phyloP scores from a whole-genome alignment of 495 filamentous ascomycete species.

The Trichoderma asperelloides region DNA sequence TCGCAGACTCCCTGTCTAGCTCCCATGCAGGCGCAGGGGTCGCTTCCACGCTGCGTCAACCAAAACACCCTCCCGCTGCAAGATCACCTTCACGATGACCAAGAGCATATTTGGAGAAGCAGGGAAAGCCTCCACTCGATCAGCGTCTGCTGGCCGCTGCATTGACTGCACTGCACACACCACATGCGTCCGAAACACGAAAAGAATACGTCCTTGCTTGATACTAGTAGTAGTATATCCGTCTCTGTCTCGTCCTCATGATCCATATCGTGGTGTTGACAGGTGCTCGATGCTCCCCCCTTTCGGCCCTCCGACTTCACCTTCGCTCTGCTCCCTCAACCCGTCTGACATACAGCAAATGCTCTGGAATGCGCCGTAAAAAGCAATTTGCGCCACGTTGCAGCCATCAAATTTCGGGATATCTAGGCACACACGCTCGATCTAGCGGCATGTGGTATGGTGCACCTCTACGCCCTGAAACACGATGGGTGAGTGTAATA shows the following conservation, averaged over 20 bases:
- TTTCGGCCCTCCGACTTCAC: background rate
- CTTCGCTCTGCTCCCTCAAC: background rate
- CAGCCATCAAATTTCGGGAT: background rate
- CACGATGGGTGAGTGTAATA: background rate
- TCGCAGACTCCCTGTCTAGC: background rate
- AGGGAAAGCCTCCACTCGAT: background rate
- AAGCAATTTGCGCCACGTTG: background rate
- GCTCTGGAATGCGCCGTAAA: background rate
- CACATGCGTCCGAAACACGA: background rate
- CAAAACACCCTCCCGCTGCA: background rate
- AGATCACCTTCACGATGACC: background rate
- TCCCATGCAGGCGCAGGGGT: background rate
- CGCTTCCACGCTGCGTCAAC: background rate
- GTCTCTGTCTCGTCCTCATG: background rate
- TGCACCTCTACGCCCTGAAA: constrained; percentile 1
- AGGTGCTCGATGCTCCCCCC: background rate
- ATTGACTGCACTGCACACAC: background rate
- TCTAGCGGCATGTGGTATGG: constrained; percentile 5
- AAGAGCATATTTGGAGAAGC: background rate
- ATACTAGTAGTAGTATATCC: no score
- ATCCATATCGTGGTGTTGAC: no score
- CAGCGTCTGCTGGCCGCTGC: constrained; percentile 6
- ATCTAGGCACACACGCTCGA: background rate
- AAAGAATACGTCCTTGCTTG: background rate
- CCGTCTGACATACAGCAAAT: background rate